Conservation (phyloP, 2,329 filamentous ascomycete genomes). For the Xylaria digitata region DNA sequence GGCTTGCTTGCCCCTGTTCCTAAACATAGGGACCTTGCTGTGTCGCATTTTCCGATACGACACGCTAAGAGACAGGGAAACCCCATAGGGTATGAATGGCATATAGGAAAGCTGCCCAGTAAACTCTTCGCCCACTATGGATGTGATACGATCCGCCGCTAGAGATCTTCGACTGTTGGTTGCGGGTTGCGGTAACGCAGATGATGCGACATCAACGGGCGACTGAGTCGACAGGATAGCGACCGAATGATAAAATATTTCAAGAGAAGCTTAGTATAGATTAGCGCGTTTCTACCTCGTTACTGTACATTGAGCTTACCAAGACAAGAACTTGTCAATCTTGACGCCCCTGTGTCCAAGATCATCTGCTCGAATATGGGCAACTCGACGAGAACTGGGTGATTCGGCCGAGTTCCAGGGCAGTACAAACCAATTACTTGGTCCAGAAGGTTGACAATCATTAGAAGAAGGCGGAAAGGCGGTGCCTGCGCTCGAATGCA, state of each 20-base stretch:
- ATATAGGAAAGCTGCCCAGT: constrained; percentile 59
- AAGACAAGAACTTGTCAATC: constrained; percentile 61
- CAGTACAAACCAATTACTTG: constrained; percentile 70
- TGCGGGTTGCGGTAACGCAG: constrained; percentile 58
- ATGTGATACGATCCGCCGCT: constrained; percentile 68
- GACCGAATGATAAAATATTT: constrained; percentile 72
- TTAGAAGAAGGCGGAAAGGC: constrained; percentile 67
- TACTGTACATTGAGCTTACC: constrained; percentile 52
- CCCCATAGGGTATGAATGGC: constrained; percentile 70
- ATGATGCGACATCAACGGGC: constrained; percentile 54
- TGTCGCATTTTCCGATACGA: constrained; percentile 73
- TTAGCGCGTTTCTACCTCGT: constrained; percentile 38
- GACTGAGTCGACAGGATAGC: constrained; percentile 71
- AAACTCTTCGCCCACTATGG: constrained; percentile 63
- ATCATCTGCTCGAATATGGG: constrained; percentile 69
- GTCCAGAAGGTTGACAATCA: constrained; percentile 66
- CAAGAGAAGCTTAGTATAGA: constrained; percentile 63
- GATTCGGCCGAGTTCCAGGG: constrained; percentile 62
- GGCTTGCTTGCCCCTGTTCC: constrained; percentile 63
- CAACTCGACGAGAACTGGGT: constrained; percentile 62
- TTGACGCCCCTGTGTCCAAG: constrained; percentile 63
- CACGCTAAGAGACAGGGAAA: constrained; percentile 70
- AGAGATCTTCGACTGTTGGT: constrained; percentile 68
- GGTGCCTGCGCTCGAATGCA: constrained; percentile 64
- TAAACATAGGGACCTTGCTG: constrained; percentile 68